Base-by-base conservation (phyloP, 306 rosid genomes). In the Quercus aquifolioides region DNA sequence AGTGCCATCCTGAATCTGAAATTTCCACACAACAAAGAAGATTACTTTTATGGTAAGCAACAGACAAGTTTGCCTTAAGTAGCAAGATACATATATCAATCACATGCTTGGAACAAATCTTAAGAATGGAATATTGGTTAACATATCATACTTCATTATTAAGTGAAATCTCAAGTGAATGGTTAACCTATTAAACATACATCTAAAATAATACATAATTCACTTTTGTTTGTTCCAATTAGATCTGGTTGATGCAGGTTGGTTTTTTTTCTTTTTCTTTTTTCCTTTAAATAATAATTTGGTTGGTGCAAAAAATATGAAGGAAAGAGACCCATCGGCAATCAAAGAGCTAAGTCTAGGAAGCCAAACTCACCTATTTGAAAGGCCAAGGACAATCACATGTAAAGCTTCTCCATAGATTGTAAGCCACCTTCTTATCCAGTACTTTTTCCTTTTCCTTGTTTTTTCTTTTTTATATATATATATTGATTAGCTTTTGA, bases 1-100 rank as follows among this genome's bases (percentile, higher is more conserved):
- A 10, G 87, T 91, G 20, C 91, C 89, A 64, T 90, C 98, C 77
- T 95, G 88, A 85, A 91, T 84, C 91, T 88, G 88, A 84, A 74
- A 67, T 77, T 71, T 55, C 82, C 30, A 35, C 30, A 73, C 25
- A 49, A 33, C 11, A 67, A 38, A 63, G 26, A 11, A 31, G 49
- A 6, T 33, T 19, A 18, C 23, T 9, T 46, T 46, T 46, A 46
- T 46, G 52, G 15, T 46, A 46, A 2, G 15, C 52, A 46, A 46
- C 0, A 1, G 15, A 46, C 12, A 46, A 46, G 52, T 9, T 46
- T 9, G 52, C n/a, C 12, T 31, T 30, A 10, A 33, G 4, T 9
- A 33, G 49, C 72, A 33, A 35, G 26, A 19, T 18, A n/a, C 11
- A 14, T 6, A 6, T 35, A n/a, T 19, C 46, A 19, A 67, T 9